Evolutionary conservation across 2,329 filamentous ascomycete genomes (phyloP).

Genomic region (Colletotrichum sp.): DNA sequence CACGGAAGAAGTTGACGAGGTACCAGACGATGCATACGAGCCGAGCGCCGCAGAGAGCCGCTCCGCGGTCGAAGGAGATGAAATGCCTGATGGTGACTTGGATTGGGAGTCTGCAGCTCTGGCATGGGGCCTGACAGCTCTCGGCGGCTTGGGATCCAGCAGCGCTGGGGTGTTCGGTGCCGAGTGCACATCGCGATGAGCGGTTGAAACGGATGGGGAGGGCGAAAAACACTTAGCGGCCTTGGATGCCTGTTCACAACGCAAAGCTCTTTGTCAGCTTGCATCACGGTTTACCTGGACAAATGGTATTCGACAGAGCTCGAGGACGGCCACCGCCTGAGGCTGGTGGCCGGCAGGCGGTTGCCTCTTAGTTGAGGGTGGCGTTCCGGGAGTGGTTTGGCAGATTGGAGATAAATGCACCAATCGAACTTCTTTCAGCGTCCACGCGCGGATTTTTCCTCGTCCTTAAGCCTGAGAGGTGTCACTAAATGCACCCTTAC

Average conservation of each 20-base stretch:
- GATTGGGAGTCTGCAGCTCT: conserved; percentile 54
- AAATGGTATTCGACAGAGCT: not conserved
- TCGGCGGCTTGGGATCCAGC: conserved; percentile 49
- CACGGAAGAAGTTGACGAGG: conserved; percentile 27
- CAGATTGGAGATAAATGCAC: not conserved
- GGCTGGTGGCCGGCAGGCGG: not conserved
- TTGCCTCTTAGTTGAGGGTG: not conserved
- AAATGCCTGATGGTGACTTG: conserved; percentile 41
- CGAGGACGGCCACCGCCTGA: not conserved
- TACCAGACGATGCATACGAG: conserved; percentile 40
- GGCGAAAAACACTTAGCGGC: not conserved
- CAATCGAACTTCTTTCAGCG: not conserved
- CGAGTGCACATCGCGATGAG: conserved; percentile 47
- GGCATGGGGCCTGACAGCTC: conserved; percentile 48
- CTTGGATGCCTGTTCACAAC: not conserved
- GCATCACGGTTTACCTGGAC: not conserved
- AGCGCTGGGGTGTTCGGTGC: conserved; percentile 51
- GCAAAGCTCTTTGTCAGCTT: not conserved
- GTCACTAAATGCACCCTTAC: not conserved
- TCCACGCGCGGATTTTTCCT: not conserved
- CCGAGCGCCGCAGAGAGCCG: conserved; percentile 36
- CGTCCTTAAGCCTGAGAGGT: not conserved
- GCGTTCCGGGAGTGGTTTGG: conserved; percentile 1
- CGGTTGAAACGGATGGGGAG: not conserved
- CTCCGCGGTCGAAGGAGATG: conserved; percentile 43